These are phyloP conservation scores for Linum usitatissimum DNA, from an alignment of 345 rosid genomes.

Conservation along the genomic window DNA sequence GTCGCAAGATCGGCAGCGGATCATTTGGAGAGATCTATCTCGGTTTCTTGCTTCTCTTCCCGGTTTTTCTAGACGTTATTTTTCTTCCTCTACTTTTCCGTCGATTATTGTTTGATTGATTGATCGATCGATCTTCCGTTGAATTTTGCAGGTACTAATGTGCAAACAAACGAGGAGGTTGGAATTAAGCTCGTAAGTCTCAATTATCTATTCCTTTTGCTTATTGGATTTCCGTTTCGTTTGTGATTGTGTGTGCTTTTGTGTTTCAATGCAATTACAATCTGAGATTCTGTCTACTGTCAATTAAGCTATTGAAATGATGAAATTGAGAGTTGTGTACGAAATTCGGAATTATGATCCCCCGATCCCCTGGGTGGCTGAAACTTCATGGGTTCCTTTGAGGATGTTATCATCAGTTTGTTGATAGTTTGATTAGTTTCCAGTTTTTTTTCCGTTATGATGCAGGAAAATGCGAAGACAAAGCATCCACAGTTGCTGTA, in stretches of 20 bases:
- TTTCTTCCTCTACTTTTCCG: slow-evolving; percentile 3
- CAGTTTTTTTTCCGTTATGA: neutral
- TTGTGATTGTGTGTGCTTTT: neutral
- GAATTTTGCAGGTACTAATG: slow-evolving; percentile 49
- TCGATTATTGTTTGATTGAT: neutral
- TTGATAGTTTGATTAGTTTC: too few species aligned
- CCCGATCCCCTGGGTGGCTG: too few species aligned
- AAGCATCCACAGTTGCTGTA: slow-evolving; percentile 9
- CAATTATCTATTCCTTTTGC: neutral
- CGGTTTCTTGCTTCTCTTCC: slow-evolving; percentile 35
- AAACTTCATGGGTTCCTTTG: too few species aligned
- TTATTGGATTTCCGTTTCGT: neutral
- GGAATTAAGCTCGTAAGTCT: slow-evolving; percentile 88
- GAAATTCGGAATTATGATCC: neutral
- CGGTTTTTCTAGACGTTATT: neutral
- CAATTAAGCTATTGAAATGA: neutral
- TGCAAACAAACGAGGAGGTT: slow-evolving; percentile 86
- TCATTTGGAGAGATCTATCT: slow-evolving; percentile 98
- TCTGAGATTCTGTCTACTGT: neutral
- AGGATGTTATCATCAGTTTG: too few species aligned
- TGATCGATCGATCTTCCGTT: neutral
- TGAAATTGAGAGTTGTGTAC: neutral
- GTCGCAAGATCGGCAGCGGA: slow-evolving; percentile 96
- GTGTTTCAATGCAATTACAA: neutral
- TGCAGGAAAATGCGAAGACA: slow-evolving; percentile 78